Conservation (phyloP, 2,329 filamentous ascomycete species). For the Teratosphaeria viscida region DNA sequence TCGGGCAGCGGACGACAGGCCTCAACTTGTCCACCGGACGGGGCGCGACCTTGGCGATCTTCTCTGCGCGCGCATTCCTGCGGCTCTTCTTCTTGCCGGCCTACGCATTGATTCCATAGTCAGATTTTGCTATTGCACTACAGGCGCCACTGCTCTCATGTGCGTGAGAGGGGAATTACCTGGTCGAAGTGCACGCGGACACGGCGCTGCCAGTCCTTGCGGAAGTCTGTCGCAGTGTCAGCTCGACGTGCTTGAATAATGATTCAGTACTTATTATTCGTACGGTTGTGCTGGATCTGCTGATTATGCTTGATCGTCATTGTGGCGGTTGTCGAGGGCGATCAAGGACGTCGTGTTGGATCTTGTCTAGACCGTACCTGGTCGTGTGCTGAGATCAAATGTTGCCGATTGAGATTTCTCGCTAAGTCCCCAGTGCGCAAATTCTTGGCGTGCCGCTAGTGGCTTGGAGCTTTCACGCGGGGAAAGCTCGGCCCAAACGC, state of each 20-base stretch:
- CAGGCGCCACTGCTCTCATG: slow-evolving; percentile 45
- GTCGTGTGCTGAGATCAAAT: neutral
- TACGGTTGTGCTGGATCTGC: slow-evolving; percentile 85
- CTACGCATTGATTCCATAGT: slow-evolving; percentile 41
- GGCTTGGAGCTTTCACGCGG: neutral
- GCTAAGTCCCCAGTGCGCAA: neutral
- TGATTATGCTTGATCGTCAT: slow-evolving; percentile 99
- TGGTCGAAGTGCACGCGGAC: slow-evolving; percentile 99
- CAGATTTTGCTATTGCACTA: slow-evolving; percentile 26
- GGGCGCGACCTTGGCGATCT: slow-evolving; percentile 90
- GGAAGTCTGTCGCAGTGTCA: slow-evolving; percentile 63
- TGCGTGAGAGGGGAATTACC: slow-evolving; percentile 56
- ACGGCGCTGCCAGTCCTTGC: slow-evolving; percentile 99
- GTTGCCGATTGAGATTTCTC: slow-evolving; percentile 1
- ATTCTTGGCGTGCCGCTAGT: neutral
- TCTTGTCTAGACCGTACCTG: slow-evolving; percentile 3
- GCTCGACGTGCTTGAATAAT: slow-evolving; percentile 4
- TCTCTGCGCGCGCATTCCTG: slow-evolving; percentile 81
- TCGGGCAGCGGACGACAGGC: slow-evolving; percentile 94
- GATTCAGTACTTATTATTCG: slow-evolving; percentile 7
- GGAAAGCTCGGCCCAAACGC: neutral
- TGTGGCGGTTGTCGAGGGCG: slow-evolving; percentile 7
- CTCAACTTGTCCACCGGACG: slow-evolving; percentile 95
- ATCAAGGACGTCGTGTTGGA: slow-evolving; percentile 5
- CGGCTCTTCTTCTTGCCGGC: slow-evolving; percentile 92